phyloP scores from a whole-genome alignment of 129 eudicot genomes.

The Flaveria sonorensis region DNA sequence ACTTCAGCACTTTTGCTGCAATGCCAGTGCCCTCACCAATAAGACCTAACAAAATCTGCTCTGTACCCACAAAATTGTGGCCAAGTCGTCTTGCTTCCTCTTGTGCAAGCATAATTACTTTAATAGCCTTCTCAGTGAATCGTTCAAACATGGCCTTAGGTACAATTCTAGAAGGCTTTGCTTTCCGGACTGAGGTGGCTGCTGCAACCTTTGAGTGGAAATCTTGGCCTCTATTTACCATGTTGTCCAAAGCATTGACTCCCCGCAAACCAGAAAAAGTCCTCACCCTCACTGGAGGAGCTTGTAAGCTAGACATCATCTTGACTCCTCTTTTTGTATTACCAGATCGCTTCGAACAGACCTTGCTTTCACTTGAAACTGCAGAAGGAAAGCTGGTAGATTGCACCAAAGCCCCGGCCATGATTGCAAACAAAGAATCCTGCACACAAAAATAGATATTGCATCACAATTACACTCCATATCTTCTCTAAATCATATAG shows the following conservation, averaged over 20 bases:
- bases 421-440: conserved; percentile 43
- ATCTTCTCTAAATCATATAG: neutral
- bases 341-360: too few relatives aligned
- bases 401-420: conserved; percentile 80
- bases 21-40: conserved; percentile 93
- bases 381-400: conserved; percentile 75
- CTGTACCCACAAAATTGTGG: conserved; percentile 87
- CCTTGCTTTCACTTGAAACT: conserved; percentile 47
- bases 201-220: too few relatives aligned
- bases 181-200: too few relatives aligned
- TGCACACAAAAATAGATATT: conserved; percentile 1
- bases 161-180: too few relatives aligned
- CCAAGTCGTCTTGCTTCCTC: conserved; percentile 92
- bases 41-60: conserved; percentile 82
- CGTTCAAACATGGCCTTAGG: too few relatives aligned
- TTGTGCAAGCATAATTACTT: conserved; percentile 95
- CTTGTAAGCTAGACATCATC: too few relatives aligned
- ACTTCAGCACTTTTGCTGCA: conserved; percentile 93
- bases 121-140: conserved; percentile 45
- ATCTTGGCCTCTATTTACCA: too few relatives aligned
- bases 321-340: too few relatives aligned
- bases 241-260: too few relatives aligned
- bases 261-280: too few relatives aligned
- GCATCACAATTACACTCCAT: conserved; percentile 5
- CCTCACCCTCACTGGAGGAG: too few relatives aligned